These are phyloP conservation scores for Benincasa hispida DNA, from an alignment of 306 rosid genomes.

Conservation along the genomic window DNA sequence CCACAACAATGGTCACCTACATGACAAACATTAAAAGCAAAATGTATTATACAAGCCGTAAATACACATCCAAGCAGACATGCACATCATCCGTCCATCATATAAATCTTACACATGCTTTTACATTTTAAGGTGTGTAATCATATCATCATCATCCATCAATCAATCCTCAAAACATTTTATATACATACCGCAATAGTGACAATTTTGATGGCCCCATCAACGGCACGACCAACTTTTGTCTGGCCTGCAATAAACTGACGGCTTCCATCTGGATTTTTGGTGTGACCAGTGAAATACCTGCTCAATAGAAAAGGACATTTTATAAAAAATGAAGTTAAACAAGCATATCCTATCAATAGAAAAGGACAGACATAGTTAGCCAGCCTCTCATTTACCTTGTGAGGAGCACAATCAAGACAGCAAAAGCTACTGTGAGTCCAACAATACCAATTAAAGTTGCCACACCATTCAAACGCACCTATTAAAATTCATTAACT, in stretches of 20 bases:
- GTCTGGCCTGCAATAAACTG: constrained; percentile 61
- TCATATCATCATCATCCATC: neutral
- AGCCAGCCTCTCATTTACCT: constrained; percentile 38
- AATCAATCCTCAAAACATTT: neutral
- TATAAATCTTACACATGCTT: neutral
- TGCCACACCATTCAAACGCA: constrained; percentile 94
- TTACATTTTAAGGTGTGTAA: neutral
- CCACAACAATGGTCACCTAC: constrained; percentile 88
- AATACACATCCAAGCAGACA: neutral
- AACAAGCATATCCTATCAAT: neutral
- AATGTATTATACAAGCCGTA: neutral
- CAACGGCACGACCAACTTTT: constrained; percentile 52
- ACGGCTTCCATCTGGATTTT: constrained; percentile 24
- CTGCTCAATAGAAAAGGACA: no score
- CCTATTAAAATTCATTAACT: constrained; percentile 23
- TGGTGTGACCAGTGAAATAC: constrained; percentile 82
- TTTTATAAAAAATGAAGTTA: neutral
- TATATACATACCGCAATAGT: constrained; percentile 72
- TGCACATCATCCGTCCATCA: neutral
- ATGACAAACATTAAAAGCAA: constrained; percentile 2
- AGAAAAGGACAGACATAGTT: neutral
- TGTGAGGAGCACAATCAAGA: constrained; percentile 59
- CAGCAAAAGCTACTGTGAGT: constrained; percentile 71
- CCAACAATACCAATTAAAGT: constrained; percentile 92
- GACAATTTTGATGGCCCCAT: constrained; percentile 79